A percentile compares a stretch with the other conserved stretches of the same genome.
Conservation (phyloP, 805 yeast genomes). For the Hanseniaspora mollemarum region DNA sequence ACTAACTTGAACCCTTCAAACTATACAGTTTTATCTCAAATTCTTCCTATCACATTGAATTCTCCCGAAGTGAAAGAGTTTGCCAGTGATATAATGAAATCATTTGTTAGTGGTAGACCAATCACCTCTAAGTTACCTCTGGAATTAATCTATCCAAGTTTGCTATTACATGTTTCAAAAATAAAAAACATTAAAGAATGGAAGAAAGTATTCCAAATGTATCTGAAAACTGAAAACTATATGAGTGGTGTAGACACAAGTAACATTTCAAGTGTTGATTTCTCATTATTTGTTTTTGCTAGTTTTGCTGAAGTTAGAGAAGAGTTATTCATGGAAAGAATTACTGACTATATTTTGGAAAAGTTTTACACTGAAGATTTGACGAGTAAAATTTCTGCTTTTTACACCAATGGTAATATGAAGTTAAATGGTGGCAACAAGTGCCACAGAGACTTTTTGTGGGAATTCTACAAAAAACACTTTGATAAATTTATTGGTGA, state of each 20-base stretch:
- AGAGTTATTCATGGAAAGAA: constrained; percentile 38
- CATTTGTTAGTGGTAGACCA: constrained; percentile 41
- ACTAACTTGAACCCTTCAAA: constrained; percentile 32
- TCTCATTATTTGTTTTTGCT: constrained; percentile 25
- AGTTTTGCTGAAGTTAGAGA: constrained; percentile 42
- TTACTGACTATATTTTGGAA: constrained; percentile 21
- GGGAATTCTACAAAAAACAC: constrained; percentile 48
- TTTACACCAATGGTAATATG: constrained; percentile 9
- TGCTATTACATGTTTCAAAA: constrained; percentile 32
- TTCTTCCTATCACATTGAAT: constrained; percentile 21
- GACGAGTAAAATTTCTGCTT: constrained; percentile 14
- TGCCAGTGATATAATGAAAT: constrained; percentile 37
- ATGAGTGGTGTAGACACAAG: constrained; percentile 26
- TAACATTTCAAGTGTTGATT: constrained; percentile 16
- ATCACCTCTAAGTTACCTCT: constrained; percentile 38
- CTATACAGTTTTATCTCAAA: constrained; percentile 21
- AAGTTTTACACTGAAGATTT: constrained; percentile 17
- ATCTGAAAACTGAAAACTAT: constrained; percentile 40
- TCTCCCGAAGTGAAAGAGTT: constrained; percentile 24
- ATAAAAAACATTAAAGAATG: constrained; percentile 36
- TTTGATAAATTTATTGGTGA: constrained; percentile 30
- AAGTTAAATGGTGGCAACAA: neutral
- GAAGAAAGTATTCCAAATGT: constrained; percentile 46
- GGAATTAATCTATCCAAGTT: constrained; percentile 37
- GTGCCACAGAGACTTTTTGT: constrained; percentile 28